Evolutionary conservation across 2,329 filamentous ascomycete genomes (phyloP).

Genomic region (Colletotrichum tabaci): DNA sequence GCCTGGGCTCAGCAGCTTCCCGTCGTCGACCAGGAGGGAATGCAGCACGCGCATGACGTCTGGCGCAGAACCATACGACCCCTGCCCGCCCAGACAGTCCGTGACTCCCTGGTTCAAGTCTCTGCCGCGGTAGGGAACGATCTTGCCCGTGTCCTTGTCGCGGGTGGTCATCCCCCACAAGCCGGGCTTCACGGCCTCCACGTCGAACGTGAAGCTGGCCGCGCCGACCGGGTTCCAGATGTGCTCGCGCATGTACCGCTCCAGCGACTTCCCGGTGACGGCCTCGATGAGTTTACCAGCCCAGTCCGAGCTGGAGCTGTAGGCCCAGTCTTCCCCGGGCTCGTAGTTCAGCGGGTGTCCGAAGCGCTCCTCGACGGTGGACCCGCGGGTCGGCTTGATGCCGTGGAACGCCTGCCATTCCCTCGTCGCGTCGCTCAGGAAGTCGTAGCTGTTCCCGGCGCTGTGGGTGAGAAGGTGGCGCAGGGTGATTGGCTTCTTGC

Average conservation of each 20-base stretch:
- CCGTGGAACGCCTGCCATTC: slow-evolving; percentile 44
- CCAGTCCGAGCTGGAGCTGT: slow-evolving; percentile 67
- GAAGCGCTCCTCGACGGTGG: slow-evolving; percentile 59
- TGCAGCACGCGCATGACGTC: slow-evolving; percentile 62
- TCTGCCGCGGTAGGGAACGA: slow-evolving; percentile 25
- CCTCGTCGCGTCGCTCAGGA: slow-evolving; percentile 51
- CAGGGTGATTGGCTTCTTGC: slow-evolving; percentile 60
- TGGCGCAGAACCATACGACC: slow-evolving; percentile 51
- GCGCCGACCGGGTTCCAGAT: slow-evolving; percentile 53
- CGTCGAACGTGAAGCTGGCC: slow-evolving; percentile 36
- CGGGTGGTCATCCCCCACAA: slow-evolving; percentile 43
- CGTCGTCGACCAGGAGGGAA: slow-evolving; percentile 65
- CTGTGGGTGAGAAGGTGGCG: slow-evolving; percentile 67
- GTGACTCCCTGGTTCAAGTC: slow-evolving; percentile 41
- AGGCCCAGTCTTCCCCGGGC: slow-evolving; percentile 66
- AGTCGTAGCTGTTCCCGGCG: slow-evolving; percentile 63
- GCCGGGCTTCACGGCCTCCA: not conserved
- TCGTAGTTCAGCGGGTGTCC: slow-evolving; percentile 63
- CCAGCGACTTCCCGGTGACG: slow-evolving; percentile 58
- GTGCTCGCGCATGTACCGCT: slow-evolving; percentile 59
- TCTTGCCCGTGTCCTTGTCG: slow-evolving; percentile 32
- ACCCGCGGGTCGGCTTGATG: slow-evolving; percentile 49
- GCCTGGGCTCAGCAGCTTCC: slow-evolving; percentile 58
- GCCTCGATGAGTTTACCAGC: slow-evolving; percentile 66
- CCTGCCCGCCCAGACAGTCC: slow-evolving; percentile 53